These are phyloP conservation scores for Aspergillus carlsbadensis DNA, from an alignment of 495 filamentous ascomycete genomes.

Conservation along the genomic window DNA sequence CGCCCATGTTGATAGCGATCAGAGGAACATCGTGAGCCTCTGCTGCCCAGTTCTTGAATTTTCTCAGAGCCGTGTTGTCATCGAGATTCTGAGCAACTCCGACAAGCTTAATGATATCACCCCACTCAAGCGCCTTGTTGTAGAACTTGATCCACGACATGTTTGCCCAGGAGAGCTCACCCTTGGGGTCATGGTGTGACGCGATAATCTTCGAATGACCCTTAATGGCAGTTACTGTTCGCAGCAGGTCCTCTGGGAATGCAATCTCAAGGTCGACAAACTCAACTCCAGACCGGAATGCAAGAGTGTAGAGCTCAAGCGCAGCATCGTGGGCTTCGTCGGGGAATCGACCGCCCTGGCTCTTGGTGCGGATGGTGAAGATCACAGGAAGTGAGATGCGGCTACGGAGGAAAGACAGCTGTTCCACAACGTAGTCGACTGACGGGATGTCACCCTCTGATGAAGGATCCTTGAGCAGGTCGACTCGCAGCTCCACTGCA, in stretches of 20 bases:
- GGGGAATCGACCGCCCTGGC: slow-evolving; percentile 87
- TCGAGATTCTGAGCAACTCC: slow-evolving; percentile 73
- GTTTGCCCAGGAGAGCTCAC: slow-evolving; percentile 79
- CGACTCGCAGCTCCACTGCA: slow-evolving; percentile 91
- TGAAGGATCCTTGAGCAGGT: slow-evolving; percentile 77
- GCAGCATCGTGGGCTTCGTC: slow-evolving; percentile 70
- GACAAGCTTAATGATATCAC: slow-evolving; percentile 93
- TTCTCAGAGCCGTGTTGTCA: slow-evolving; percentile 82
- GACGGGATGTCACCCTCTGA: slow-evolving; percentile 58
- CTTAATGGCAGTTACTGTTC: slow-evolving; percentile 64
- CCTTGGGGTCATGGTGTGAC: slow-evolving; percentile 87
- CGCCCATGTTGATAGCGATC: slow-evolving; percentile 97
- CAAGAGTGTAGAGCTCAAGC: slow-evolving; percentile 70
- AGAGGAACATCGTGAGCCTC: slow-evolving; percentile 71
- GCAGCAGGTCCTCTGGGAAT: slow-evolving; percentile 71
- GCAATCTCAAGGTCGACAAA: slow-evolving; percentile 93
- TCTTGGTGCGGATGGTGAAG: slow-evolving; percentile 84
- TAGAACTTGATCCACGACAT: slow-evolving; percentile 85
- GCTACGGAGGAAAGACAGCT: slow-evolving; percentile 77
- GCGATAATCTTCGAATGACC: slow-evolving; percentile 82
- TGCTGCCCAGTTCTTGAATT: slow-evolving; percentile 77
- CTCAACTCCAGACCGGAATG: slow-evolving; percentile 79
- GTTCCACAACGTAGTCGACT: slow-evolving; percentile 73
- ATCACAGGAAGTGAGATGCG: slow-evolving; percentile 80
- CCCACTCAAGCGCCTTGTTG: slow-evolving; percentile 81